Base-by-base conservation (phyloP, 768 basidiomycete species). In the Suillus variegatus region DNA sequence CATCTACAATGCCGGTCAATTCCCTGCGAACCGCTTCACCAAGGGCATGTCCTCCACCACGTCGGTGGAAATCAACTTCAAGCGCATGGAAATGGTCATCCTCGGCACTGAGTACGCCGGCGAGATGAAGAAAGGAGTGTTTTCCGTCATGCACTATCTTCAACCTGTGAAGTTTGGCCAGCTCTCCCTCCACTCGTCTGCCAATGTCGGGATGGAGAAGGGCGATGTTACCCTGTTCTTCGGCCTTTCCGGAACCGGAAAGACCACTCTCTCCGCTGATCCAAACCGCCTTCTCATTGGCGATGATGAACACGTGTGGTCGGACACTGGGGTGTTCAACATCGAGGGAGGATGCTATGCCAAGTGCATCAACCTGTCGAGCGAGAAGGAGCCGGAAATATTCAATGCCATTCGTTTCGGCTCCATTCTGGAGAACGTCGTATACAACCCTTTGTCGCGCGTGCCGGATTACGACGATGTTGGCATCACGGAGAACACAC, bases 41-140 rank as follows among this genome's bases (percentile, higher is more conserved):
- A 95, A 97, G 84, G 97, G 97, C 79, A 99, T 99, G 97, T 97
- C 94, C 67, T 97, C 95, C 12, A 94, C 95, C 38, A 99, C 97
- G 7, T 97, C 96, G 3, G 97, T 99, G 60, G 97, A 98, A 82
- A 94, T 99, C 84, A 99, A 99, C 87, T 99, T 99, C 82, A 97
- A 97, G 85, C 93, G 97, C 47, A 97, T 95, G 95, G 97, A 99
- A 80, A 99, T 99, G 97, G 97, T 99, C 73, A 99, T 99, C 74
- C 93, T 99, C 72, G 97, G 93, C 63, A 97, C 95, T 35, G 95
- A 98, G 76, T 98, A 98, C 75, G 95, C 95, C 38, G 95, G 95
- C 60, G 95, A 99, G 84, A 99, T 99, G 97, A 99, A 99, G 84
- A 99, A 99, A 88, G 97, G 97, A 75, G 94, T 99, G 77, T 99